Conservation (phyloP, 2,329 filamentous ascomycete genomes). For the Amauroascus verrucosus region DNA sequence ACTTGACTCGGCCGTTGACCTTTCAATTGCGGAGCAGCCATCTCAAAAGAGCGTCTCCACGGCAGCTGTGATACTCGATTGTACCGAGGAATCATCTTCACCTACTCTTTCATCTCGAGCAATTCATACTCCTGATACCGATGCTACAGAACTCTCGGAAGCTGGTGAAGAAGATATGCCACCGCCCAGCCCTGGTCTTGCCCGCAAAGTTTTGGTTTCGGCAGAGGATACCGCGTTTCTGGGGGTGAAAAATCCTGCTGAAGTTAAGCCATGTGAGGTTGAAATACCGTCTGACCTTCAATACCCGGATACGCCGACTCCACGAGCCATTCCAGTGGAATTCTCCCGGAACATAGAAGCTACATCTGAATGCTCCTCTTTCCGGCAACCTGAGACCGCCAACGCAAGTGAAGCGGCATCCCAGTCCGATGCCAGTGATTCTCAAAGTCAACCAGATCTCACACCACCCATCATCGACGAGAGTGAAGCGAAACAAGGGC, state of each 20-base stretch:
- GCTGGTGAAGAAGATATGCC: background rate
- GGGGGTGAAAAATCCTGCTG: background rate
- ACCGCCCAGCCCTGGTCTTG: background rate
- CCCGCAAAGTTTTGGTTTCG: background rate
- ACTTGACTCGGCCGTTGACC: conserved; percentile 14
- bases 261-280: conserved; percentile 1
- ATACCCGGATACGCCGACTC: conserved; percentile 12
- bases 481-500: background rate
- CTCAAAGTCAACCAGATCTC: background rate
- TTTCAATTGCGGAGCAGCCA: background rate
- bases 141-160: background rate
- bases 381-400: background rate
- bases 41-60: background rate
- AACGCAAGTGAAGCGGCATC: background rate
- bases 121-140: background rate
- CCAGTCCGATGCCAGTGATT: background rate
- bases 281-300: conserved; percentile 9
- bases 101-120: background rate
- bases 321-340: conserved; percentile 8
- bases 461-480: background rate
- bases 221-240: background rate
- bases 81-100: background rate
- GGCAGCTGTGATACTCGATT: background rate
- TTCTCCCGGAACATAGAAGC: background rate
- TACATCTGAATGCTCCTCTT: background rate